A percentile compares a stretch with the other conserved stretches of the same genome.
phyloP scores from a whole-genome alignment of 495 filamentous ascomycete species.

The Cercophora scortea region DNA sequence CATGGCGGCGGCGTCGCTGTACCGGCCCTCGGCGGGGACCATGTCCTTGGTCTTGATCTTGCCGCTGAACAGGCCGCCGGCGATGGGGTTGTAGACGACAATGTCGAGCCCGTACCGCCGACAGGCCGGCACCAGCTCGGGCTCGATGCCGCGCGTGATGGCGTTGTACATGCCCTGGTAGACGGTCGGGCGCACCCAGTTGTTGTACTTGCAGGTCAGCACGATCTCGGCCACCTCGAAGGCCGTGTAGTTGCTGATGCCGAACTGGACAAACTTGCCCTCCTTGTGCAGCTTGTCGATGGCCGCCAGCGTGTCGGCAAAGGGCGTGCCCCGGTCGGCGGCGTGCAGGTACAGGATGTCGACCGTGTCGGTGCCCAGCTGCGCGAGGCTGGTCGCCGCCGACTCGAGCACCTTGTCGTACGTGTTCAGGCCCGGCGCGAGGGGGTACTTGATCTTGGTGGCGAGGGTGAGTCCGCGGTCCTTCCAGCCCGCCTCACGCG shows the following conservation, averaged over 20 bases:
- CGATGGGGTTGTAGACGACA: constrained; percentile 86
- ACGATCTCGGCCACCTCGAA: constrained; percentile 90
- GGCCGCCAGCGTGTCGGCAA: constrained; percentile 69
- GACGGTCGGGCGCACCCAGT: constrained; percentile 63
- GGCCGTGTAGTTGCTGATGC: constrained; percentile 77
- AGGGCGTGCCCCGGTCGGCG: constrained; percentile 68
- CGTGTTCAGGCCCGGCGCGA: constrained; percentile 48
- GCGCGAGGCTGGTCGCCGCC: constrained; percentile 57
- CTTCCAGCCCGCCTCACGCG: constrained; percentile 67
- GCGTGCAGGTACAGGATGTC: constrained; percentile 90
- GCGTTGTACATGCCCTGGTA: constrained; percentile 64
- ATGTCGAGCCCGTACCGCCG: constrained; percentile 80
- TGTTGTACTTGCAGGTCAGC: constrained; percentile 69
- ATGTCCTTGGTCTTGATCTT: constrained; percentile 68
- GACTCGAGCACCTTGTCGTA: constrained; percentile 52
- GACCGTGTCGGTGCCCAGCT: constrained; percentile 66
- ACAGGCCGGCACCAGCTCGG: constrained; percentile 72
- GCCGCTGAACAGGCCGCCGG: constrained; percentile 76
- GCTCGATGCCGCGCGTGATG: constrained; percentile 69
- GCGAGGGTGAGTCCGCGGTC: constrained; percentile 75
- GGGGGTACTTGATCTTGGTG: constrained; percentile 72
- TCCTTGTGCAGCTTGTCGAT: constrained; percentile 77
- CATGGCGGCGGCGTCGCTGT: constrained; percentile 42
- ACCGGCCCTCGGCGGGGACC: constrained; percentile 62
- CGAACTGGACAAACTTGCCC: constrained; percentile 79